phyloP scores from a whole-genome alignment of 495 filamentous ascomycete species.

The Viridothelium virens region DNA sequence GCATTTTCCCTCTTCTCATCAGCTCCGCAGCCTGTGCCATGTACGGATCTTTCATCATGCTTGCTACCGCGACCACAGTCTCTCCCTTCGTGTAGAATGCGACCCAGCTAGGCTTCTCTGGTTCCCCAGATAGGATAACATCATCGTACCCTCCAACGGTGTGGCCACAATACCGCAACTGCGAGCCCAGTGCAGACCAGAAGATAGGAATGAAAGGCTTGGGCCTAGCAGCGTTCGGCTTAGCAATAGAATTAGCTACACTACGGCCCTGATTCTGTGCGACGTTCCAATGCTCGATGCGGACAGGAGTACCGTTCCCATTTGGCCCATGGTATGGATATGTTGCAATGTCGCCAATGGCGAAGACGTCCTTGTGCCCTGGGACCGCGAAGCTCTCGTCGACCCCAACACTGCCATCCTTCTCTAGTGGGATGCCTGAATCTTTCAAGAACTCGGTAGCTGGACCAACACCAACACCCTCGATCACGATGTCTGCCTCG shows the following conservation, averaged over 20 bases:
- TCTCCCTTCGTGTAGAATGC: slow-evolving; percentile 86
- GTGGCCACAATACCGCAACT: slow-evolving; percentile 88
- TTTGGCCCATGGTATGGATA: slow-evolving; percentile 90
- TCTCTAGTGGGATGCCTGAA: slow-evolving; percentile 53
- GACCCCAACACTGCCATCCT: slow-evolving; percentile 73
- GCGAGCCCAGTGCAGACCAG: slow-evolving; percentile 85
- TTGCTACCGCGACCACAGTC: slow-evolving; percentile 83
- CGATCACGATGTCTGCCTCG: slow-evolving; percentile 79
- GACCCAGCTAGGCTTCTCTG: slow-evolving; percentile 73
- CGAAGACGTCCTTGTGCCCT: slow-evolving; percentile 72
- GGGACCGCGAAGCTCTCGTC: slow-evolving; percentile 69
- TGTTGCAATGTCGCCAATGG: slow-evolving; percentile 92
- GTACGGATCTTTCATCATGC: slow-evolving; percentile 81
- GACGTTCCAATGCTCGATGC: slow-evolving; percentile 98
- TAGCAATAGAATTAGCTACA: slow-evolving; percentile 65
- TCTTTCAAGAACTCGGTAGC: slow-evolving; percentile 77
- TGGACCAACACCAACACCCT: slow-evolving; percentile 82
- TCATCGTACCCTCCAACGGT: slow-evolving; percentile 76
- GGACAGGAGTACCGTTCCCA: slow-evolving; percentile 54
- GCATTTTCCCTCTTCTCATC: slow-evolving; percentile 78
- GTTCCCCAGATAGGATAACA: slow-evolving; percentile 64
- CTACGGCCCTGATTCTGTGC: slow-evolving; percentile 83
- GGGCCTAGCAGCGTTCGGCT: slow-evolving; percentile 45
- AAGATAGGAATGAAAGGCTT: slow-evolving; percentile 86
- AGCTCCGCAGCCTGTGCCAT: slow-evolving; percentile 77